Percentiles rank a stretch among this genome's conserved stretches.
Evolutionary conservation across 2,329 filamentous ascomycete genomes (phyloP).

Genomic region (Lasiodiplodia sp.): DNA sequence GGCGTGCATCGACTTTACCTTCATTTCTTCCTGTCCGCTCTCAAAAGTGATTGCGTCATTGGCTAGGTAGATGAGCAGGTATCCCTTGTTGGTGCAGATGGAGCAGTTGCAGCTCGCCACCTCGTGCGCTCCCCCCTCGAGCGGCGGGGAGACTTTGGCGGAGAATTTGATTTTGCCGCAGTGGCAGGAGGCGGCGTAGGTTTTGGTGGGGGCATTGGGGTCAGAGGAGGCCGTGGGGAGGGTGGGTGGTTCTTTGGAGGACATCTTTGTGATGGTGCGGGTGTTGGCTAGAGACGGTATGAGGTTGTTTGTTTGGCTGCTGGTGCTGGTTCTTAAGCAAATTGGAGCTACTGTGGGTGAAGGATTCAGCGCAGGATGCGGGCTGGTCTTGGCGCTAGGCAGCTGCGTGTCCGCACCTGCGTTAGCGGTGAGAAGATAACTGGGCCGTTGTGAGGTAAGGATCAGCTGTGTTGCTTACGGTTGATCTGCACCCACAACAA

Average conservation of each 20-base stretch:
- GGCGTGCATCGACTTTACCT: not conserved
- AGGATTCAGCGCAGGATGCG: not conserved
- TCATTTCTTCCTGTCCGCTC: conserved; percentile 2
- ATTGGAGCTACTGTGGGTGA: not conserved
- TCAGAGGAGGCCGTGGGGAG: not conserved
- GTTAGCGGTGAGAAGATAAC: not conserved
- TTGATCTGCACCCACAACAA: too few species aligned
- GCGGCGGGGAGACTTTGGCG: conserved; percentile 58
- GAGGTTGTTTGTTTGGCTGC: not conserved
- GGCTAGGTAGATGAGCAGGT: conserved; percentile 53
- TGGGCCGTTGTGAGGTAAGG: too few species aligned
- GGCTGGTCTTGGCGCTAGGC: not conserved
- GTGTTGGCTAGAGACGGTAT: not conserved
- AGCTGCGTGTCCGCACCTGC: not conserved
- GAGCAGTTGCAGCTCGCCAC: conserved; percentile 62
- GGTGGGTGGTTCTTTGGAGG: not conserved
- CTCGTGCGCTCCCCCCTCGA: conserved; percentile 49
- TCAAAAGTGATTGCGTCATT: conserved; percentile 36
- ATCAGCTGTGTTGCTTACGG: too few species aligned
- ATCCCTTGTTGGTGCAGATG: conserved; percentile 60
- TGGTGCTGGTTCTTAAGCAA: not conserved
- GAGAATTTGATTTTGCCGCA: conserved; percentile 60
- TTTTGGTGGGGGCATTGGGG: conserved; percentile 20
- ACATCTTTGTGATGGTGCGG: not conserved
- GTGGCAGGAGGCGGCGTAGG: conserved; percentile 61